Percentiles rank a stretch among this genome's conserved stretches.
Conservation (phyloP, 129 eudicot genomes). For the Flaveria brownii region DNA sequence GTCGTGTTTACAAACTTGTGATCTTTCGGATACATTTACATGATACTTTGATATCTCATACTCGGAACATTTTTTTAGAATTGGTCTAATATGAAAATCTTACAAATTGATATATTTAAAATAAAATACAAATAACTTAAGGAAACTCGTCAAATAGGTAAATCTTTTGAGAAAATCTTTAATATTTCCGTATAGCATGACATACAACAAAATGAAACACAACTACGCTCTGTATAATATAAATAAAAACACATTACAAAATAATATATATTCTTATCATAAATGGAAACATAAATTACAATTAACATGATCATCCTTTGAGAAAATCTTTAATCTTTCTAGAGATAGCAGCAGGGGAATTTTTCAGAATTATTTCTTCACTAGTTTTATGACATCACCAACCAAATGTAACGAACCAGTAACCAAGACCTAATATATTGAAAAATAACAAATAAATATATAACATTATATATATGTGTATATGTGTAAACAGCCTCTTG, state of each 20-base stretch:
- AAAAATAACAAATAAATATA: neutral
- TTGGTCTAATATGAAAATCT: too few species aligned
- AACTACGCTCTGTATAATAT: too few species aligned
- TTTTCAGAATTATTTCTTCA: constrained; percentile 54
- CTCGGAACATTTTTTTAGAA: too few species aligned
- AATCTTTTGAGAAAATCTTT: too few species aligned
- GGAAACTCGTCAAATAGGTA: too few species aligned
- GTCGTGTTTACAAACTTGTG: too few species aligned
- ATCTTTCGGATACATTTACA: too few species aligned
- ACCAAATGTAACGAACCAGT: constrained; percentile 91
- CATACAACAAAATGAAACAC: neutral
- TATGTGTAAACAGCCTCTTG: too few species aligned
- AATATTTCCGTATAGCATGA: neutral
- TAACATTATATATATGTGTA: too few species aligned
- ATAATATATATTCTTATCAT: neutral
- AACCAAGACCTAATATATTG: constrained; percentile 68
- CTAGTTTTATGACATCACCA: constrained; percentile 75
- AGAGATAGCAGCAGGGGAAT: neutral
- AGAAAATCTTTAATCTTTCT: neutral
- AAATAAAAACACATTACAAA: neutral
- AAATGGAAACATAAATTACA: constrained; percentile 18
- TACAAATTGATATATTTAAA: neutral
- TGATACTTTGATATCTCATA: too few species aligned
- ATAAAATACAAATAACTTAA: neutral
- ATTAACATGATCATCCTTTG: neutral